Evolutionary conservation across 2,329 filamentous ascomycete genomes (phyloP).

Genomic region (Exophiala bonariae): DNA sequence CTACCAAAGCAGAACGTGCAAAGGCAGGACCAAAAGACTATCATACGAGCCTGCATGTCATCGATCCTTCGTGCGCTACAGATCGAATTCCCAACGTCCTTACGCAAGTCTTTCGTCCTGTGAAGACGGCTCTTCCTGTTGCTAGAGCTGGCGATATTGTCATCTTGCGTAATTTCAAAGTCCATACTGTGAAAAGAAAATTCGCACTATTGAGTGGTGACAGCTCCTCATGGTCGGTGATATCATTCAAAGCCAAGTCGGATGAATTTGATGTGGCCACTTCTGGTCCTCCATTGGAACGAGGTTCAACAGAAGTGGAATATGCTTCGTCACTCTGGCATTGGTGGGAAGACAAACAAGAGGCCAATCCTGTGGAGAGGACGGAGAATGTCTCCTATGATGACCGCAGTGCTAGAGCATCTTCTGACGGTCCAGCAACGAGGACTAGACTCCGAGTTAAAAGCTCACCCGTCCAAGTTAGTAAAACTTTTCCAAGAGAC

Average conservation of each 20-base stretch:
- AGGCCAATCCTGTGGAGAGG: too few relatives aligned
- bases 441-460: slow-evolving; percentile 1
- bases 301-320: slow-evolving; percentile 35
- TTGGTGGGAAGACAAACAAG: slow-evolving; percentile 41
- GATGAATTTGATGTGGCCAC: slow-evolving; percentile 31
- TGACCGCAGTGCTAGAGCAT: background rate
- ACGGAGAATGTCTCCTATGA: background rate
- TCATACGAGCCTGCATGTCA: slow-evolving; percentile 41
- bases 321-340: slow-evolving; percentile 11
- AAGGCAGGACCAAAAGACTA: slow-evolving; percentile 41
- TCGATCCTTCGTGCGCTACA: slow-evolving; percentile 43
- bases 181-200: slow-evolving; percentile 40
- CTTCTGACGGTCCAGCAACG: background rate
- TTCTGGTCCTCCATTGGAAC: slow-evolving; percentile 42
- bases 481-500: too few relatives aligned
- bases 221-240: slow-evolving; percentile 48
- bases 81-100: slow-evolving; percentile 30
- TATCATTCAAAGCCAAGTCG: slow-evolving; percentile 29
- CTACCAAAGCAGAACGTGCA: slow-evolving; percentile 30
- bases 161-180: slow-evolving; percentile 47
- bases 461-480: background rate
- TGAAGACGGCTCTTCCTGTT: slow-evolving; percentile 40
- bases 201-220: slow-evolving; percentile 43
- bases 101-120: slow-evolving; percentile 44
- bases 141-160: slow-evolving; percentile 41